Percentiles rank a stretch among this genome's conserved stretches.
Evolutionary conservation across 2,329 filamentous ascomycete species (phyloP).

Genomic region (Fusarium pseudograminearum): DNA sequence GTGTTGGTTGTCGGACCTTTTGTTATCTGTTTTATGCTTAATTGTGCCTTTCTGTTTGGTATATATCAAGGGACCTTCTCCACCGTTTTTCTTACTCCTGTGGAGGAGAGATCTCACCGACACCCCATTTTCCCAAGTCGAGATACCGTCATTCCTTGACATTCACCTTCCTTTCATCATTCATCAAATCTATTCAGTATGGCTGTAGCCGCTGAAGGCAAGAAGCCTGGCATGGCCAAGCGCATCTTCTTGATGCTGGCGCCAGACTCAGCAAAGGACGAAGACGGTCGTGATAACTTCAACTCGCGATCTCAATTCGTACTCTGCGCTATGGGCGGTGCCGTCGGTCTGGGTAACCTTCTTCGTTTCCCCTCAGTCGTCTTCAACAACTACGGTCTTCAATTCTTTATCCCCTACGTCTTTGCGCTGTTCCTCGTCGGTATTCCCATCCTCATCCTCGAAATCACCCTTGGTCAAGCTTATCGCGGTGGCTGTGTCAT

Average conservation of each 20-base stretch:
- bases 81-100: not conserved
- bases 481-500: conserved; percentile 65
- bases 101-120: conserved; percentile 9
- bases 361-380: conserved; percentile 66
- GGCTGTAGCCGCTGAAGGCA: conserved; percentile 33
- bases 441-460: conserved; percentile 65
- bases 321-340: conserved; percentile 58
- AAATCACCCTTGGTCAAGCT: conserved; percentile 75
- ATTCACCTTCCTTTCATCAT: not conserved
- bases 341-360: conserved; percentile 66
- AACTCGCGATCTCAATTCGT: conserved; percentile 46
- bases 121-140: not conserved
- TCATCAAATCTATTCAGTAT: conserved; percentile 6
- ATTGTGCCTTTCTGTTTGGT: not conserved
- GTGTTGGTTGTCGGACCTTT: not conserved
- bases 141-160: not conserved
- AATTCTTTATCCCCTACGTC: conserved; percentile 68
- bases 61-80: conserved; percentile 23
- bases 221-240: conserved; percentile 34
- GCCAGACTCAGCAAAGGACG: conserved; percentile 43
- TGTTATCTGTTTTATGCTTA: not conserved
- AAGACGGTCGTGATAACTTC: conserved; percentile 47
- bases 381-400: conserved; percentile 67
- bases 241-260: conserved; percentile 37
- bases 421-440: conserved; percentile 59